phyloP scores from a whole-genome alignment of 1,284 basidiomycete genomes.

The Quambalaria eucalypti region DNA sequence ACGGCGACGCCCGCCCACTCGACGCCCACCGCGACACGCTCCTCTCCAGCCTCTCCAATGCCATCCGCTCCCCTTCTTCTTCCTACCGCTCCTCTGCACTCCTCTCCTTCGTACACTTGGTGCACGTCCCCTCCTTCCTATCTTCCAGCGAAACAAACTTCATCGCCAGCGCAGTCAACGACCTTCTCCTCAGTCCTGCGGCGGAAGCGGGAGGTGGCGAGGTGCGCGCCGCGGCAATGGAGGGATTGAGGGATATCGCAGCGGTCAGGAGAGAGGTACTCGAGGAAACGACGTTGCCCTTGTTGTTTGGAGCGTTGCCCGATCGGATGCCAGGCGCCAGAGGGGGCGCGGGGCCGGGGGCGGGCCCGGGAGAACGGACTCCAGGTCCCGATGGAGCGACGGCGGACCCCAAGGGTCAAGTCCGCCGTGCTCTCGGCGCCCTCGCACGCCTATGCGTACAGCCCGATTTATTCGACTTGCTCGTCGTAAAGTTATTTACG shows the following conservation, averaged over 20 bases:
- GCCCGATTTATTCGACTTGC: slow-evolving; percentile 69
- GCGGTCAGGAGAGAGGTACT: slow-evolving; percentile 57
- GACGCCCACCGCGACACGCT: slow-evolving; percentile 26
- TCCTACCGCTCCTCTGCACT: slow-evolving; percentile 25
- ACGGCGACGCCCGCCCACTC: slow-evolving; percentile 26
- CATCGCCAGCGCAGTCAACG: slow-evolving; percentile 66
- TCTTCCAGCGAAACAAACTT: slow-evolving; percentile 66
- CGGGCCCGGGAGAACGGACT: too few relatives aligned
- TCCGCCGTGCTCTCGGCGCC: slow-evolving; percentile 63
- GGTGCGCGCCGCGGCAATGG: slow-evolving; percentile 41
- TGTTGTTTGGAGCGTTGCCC: slow-evolving; percentile 25
- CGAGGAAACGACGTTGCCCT: slow-evolving; percentile 53
- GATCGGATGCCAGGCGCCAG: slow-evolving; percentile 18
- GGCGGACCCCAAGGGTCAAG: slow-evolving; percentile 54
- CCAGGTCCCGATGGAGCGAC: slow-evolving; percentile 10
- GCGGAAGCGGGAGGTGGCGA: too few relatives aligned
- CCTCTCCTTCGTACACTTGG: slow-evolving; percentile 18
- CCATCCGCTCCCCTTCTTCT: slow-evolving; percentile 19
- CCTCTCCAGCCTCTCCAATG: slow-evolving; percentile 30
- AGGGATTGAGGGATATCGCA: slow-evolving; percentile 3
- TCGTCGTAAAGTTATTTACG: slow-evolving; percentile 68
- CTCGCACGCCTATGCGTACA: slow-evolving; percentile 68
- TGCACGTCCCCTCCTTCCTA: slow-evolving; percentile 51
- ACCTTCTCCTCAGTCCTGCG: slow-evolving; percentile 57
- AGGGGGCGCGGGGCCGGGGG: not conserved